phyloP scores from a whole-genome alignment of 1,284 basidiomycete genomes.

The Exobasidium rhododendri region DNA sequence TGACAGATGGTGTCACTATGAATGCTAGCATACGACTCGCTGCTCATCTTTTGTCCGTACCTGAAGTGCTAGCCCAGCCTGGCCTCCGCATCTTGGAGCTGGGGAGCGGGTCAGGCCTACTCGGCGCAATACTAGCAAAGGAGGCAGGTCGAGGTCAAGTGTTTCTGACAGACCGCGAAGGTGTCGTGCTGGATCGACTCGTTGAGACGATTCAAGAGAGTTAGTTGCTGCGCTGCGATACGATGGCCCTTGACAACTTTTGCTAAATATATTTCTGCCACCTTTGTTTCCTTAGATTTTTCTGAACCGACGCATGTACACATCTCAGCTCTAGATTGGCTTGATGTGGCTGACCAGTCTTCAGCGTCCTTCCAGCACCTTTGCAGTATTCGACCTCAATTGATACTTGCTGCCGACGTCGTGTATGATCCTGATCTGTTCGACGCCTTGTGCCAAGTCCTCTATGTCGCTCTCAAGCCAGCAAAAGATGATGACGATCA shows the following conservation, averaged over 20 bases:
- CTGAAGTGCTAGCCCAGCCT: neutral
- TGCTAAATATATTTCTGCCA: too few species aligned
- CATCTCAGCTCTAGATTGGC: constrained; percentile 20
- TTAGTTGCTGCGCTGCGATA: too few species aligned
- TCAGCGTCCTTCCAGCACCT: neutral
- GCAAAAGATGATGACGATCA: neutral
- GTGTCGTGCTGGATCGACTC: constrained; percentile 20
- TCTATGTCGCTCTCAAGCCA: constrained; percentile 12
- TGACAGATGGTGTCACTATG: neutral
- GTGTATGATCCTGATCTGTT: constrained; percentile 25
- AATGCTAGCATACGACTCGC: constrained; percentile 21
- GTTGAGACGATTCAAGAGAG: constrained; percentile 15
- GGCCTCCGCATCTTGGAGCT: constrained; percentile 23
- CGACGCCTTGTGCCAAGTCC: neutral
- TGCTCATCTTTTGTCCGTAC: constrained; percentile 18
- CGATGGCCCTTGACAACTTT: too few species aligned
- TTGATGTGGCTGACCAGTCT: constrained; percentile 1
- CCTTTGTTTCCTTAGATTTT: too few species aligned
- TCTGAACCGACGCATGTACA: too few species aligned
- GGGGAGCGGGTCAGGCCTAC: constrained; percentile 28
- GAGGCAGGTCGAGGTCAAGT: constrained; percentile 14
- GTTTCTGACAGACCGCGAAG: constrained; percentile 24
- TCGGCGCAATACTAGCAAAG: constrained; percentile 19
- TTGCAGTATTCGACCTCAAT: constrained; percentile 8
- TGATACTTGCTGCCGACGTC: constrained; percentile 26